Conservation (phyloP, 148 eudicot species). For the Tetragonia tetragonoides region DNA sequence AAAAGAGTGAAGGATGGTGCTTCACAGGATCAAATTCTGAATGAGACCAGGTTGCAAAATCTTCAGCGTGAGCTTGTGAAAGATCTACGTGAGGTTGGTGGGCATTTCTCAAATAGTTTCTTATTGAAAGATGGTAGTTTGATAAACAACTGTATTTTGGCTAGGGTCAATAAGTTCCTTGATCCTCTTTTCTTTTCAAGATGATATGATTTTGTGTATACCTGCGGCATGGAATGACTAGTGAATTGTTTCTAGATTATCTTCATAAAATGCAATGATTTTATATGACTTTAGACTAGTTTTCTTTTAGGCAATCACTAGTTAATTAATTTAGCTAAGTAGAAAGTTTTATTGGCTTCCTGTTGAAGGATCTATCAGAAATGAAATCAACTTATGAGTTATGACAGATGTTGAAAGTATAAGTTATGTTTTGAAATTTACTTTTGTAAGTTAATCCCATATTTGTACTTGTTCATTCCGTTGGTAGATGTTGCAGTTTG, state of each 20-base stretch:
- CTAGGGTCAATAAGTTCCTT: neutral
- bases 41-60: slow-evolving; percentile 88
- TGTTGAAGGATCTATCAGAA: neutral
- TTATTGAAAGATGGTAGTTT: neutral
- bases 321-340: neutral
- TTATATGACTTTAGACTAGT: neutral
- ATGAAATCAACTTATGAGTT: neutral
- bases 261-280: neutral
- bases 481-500: neutral
- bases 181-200: neutral
- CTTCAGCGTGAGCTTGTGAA: slow-evolving; percentile 90
- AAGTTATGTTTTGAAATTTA: neutral
- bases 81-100: slow-evolving; percentile 79
- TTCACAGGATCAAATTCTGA: slow-evolving; percentile 95
- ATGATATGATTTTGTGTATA: neutral
- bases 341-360: neutral
- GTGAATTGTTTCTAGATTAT: neutral
- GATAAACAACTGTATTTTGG: neutral
- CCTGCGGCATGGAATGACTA: neutral
- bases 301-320: neutral
- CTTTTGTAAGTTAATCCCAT: neutral
- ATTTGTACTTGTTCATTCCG: neutral
- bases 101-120: neutral
- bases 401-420: neutral
- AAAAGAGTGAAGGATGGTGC: slow-evolving; percentile 98